Evolutionary conservation across 2,329 filamentous ascomycete species (phyloP).

Genomic region (Xylariomycetidae sp.): DNA sequence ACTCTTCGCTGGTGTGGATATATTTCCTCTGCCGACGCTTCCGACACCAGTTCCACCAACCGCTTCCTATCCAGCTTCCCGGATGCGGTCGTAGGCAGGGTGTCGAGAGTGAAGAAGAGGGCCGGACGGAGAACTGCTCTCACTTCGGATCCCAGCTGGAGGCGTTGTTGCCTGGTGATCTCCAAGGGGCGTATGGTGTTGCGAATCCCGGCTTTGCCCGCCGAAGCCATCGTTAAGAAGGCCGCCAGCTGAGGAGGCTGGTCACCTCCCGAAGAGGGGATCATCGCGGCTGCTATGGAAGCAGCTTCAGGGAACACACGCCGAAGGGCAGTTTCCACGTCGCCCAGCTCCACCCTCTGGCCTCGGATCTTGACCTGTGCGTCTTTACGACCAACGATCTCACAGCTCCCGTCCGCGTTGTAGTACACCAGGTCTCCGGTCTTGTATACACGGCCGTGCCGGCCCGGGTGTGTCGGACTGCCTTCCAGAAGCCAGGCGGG

Average conservation of each 20-base stretch:
- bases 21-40: no score
- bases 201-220: slow-evolving; percentile 21
- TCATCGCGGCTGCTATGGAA: slow-evolving; percentile 5
- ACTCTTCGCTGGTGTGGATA: no score
- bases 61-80: no score
- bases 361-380: slow-evolving; percentile 11
- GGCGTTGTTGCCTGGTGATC: no score
- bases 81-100: no score
- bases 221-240: slow-evolving; percentile 19
- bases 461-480: slow-evolving; percentile 27
- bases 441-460: slow-evolving; percentile 31
- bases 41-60: no score
- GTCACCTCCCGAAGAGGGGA: slow-evolving; percentile 1
- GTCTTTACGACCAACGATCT: slow-evolving; percentile 10
- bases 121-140: no score
- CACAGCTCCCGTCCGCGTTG: slow-evolving; percentile 16
- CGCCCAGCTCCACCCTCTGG: slow-evolving; percentile 13
- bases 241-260: slow-evolving; percentile 16
- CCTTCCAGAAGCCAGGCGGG: slow-evolving; percentile 20
- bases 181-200: no score
- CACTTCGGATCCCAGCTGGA: no score
- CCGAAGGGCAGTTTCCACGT: slow-evolving; percentile 9
- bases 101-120: no score
- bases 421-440: slow-evolving; percentile 24
- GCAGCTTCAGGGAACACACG: not conserved